These are phyloP conservation scores for Akebia trifoliata DNA, from an alignment of 164 flowering plant species.

Conservation along the genomic window DNA sequence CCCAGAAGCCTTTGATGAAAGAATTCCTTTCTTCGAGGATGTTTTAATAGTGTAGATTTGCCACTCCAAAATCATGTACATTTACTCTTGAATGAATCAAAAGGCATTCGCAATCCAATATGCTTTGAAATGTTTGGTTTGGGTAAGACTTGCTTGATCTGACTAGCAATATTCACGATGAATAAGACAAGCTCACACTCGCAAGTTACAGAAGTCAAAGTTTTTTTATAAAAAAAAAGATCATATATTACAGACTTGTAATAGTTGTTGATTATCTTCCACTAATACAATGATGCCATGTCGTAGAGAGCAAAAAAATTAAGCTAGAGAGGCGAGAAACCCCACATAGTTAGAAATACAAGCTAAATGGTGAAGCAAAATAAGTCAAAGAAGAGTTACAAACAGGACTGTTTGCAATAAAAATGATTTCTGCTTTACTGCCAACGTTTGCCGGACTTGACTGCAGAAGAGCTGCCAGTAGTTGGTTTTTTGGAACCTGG, in stretches of 20 bases:
- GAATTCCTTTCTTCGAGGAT: too few species aligned
- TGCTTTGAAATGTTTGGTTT: too few species aligned
- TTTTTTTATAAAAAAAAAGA: too few species aligned
- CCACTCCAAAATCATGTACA: too few species aligned
- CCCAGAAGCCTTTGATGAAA: too few species aligned
- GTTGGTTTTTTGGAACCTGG: slow-evolving; percentile 19
- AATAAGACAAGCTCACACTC: too few species aligned
- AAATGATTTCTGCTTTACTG: slow-evolving; percentile 7
- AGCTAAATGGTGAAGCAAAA: background rate
- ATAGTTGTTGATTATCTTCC: slow-evolving; percentile 7
- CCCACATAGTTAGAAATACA: background rate
- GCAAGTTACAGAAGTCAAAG: too few species aligned
- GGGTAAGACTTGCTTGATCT: too few species aligned
- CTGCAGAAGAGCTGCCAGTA: slow-evolving; percentile 9
- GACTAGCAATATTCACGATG: too few species aligned
- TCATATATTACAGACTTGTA: slow-evolving; percentile 9
- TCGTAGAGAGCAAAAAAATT: background rate
- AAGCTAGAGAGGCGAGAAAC: slow-evolving; percentile 11
- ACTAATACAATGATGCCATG: slow-evolving; percentile 2
- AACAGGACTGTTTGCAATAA: background rate
- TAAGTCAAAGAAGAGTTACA: slow-evolving; percentile 1
- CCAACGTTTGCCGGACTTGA: slow-evolving; percentile 14
- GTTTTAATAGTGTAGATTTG: too few species aligned
- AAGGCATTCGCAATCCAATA: too few species aligned
- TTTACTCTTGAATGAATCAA: too few species aligned